These are phyloP conservation scores for Fremontodendron californicum DNA, from an alignment of 345 rosid species.

Conservation along the genomic window DNA sequence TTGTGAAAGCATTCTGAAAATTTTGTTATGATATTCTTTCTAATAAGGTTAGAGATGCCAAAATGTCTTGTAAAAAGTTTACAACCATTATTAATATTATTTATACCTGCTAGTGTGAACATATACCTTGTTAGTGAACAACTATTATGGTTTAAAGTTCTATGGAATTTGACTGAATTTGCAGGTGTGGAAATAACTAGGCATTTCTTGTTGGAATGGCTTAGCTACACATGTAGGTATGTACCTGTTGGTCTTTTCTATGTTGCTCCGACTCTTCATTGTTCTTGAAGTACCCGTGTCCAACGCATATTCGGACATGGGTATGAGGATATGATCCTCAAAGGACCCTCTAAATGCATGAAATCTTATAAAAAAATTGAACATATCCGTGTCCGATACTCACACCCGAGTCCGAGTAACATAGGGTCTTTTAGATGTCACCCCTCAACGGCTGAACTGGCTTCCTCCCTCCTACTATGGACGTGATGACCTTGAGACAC, in stretches of 20 bases:
- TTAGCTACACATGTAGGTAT: conserved; percentile 80
- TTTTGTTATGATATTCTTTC: background rate
- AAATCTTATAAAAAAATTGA: no score
- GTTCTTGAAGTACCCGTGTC: no score
- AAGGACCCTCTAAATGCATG: no score
- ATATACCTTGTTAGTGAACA: background rate
- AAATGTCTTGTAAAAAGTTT: background rate
- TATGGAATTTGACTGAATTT: background rate
- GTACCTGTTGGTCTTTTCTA: conserved; percentile 84
- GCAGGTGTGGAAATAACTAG: conserved; percentile 91
- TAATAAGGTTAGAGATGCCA: background rate
- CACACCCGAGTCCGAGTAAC: no score
- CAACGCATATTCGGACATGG: no score
- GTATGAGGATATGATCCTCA: no score
- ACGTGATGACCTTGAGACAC: conserved; percentile 94
- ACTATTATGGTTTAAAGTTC: background rate
- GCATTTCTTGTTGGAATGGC: conserved; percentile 92
- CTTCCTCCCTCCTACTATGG: conserved; percentile 88
- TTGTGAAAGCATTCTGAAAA: background rate
- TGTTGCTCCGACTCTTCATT: no score
- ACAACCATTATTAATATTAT: background rate
- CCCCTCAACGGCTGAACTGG: conserved; percentile 84
- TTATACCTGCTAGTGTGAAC: background rate
- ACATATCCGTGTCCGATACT: no score
- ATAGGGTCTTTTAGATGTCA: conserved; percentile 82